Evolutionary conservation across 495 filamentous ascomycete species (phyloP).

Genomic region (Hypoxylon rickii): DNA sequence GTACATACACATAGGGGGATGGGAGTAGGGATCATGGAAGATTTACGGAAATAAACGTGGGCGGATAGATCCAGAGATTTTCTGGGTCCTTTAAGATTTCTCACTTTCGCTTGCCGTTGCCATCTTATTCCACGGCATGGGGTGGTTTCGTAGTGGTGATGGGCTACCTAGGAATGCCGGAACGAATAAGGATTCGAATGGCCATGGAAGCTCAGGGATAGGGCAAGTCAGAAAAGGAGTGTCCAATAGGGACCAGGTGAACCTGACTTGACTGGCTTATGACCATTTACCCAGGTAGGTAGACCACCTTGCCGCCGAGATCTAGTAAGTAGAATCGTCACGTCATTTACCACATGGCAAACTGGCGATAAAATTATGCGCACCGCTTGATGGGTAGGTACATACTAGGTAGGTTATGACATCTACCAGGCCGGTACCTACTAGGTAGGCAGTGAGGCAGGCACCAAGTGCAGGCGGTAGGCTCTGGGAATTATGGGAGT

Average conservation of each 20-base stretch:
- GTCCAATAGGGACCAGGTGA: slow-evolving; percentile 5
- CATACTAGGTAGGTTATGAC: background rate
- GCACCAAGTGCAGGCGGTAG: too few relatives aligned
- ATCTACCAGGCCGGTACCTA: too few relatives aligned
- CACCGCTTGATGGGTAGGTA: background rate
- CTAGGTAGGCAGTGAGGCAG: too few relatives aligned
- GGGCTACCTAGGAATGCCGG: slow-evolving; percentile 7
- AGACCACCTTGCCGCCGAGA: too few relatives aligned
- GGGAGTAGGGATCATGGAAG: background rate
- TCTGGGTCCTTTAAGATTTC: background rate
- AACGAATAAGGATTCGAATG: slow-evolving; percentile 5
- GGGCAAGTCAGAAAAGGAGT: background rate
- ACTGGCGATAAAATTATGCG: too few relatives aligned
- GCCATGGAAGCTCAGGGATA: slow-evolving; percentile 2
- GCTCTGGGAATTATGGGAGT: too few relatives aligned
- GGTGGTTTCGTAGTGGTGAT: slow-evolving; percentile 1
- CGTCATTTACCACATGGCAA: slow-evolving; percentile 21
- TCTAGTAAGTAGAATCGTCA: slow-evolving; percentile 16
- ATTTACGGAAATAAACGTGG: slow-evolving; percentile 16
- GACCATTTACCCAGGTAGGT: too few relatives aligned
- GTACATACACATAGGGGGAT: too few relatives aligned
- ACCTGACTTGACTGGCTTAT: background rate
- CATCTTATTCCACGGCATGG: slow-evolving; percentile 18
- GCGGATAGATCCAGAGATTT: too few relatives aligned
- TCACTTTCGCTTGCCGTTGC: background rate